phyloP scores from a whole-genome alignment of 2,329 filamentous ascomycete genomes.

The Lasiodiplodia gonubiensis region DNA sequence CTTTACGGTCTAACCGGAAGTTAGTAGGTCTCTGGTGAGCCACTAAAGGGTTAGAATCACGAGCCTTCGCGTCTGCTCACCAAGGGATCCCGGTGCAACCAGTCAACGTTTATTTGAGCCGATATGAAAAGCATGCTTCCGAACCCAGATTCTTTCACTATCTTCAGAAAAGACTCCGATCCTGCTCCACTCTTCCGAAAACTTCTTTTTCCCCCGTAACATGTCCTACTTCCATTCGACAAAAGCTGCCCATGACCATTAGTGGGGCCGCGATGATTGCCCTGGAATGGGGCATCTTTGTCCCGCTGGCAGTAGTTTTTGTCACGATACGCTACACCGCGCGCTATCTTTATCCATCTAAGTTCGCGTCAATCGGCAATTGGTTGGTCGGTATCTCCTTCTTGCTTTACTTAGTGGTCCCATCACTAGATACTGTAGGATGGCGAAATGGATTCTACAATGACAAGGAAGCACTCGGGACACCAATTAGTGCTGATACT shows the following conservation, averaged over 20 bases:
- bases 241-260: slow-evolving; percentile 3
- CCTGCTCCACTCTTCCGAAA: background rate
- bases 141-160: too few species aligned
- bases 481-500: background rate
- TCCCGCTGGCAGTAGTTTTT: background rate
- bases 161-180: too few species aligned
- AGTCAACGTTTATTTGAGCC: too few species aligned
- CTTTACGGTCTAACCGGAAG: too few species aligned
- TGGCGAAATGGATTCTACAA: slow-evolving; percentile 8
- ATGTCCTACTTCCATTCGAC: background rate
- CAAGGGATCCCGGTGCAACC: too few species aligned
- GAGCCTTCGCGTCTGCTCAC: too few species aligned
- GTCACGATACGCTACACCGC: slow-evolving; percentile 2
- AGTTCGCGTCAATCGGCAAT: background rate
- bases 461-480: background rate
- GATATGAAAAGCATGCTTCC: too few species aligned
- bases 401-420: background rate
- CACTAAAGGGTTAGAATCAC: too few species aligned
- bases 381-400: slow-evolving; percentile 6
- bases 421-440: background rate
- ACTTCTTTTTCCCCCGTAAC: background rate
- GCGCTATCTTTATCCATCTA: slow-evolving; percentile 8
- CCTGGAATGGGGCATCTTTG: slow-evolving; percentile 12
- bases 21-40: too few species aligned
- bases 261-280: slow-evolving; percentile 9